A percentile compares a stretch with the other conserved stretches of the same genome.
Evolutionary conservation across 257 asterid genomes (phyloP).

Genomic region (Ehretia macrophylla): DNA sequence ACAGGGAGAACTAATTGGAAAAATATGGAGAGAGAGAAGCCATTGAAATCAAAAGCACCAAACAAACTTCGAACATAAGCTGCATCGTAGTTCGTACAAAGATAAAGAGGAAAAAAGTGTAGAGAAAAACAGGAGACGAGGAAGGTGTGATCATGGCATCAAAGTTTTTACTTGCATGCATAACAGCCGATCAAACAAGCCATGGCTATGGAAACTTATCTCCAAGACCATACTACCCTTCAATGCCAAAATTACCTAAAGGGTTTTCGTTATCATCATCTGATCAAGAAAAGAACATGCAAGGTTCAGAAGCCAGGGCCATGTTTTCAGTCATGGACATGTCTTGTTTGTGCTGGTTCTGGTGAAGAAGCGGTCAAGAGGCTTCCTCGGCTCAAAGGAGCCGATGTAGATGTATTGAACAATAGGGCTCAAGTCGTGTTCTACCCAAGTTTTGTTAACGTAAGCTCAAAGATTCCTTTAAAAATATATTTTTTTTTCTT

Average conservation of each 20-base stretch:
- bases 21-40: neutral
- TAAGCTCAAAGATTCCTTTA: constrained; percentile 21
- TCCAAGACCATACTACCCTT: constrained; percentile 36
- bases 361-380: constrained; percentile 82
- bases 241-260: constrained; percentile 34
- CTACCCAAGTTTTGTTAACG: constrained; percentile 50
- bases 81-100: neutral
- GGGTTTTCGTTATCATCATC: constrained; percentile 12
- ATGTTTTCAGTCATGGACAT: constrained; percentile 64
- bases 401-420: constrained; percentile 71
- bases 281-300: constrained; percentile 38
- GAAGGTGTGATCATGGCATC: constrained; percentile 12
- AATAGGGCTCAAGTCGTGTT: constrained; percentile 63
- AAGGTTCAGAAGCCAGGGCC: constrained; percentile 47
- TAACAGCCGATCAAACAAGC: constrained; percentile 13
- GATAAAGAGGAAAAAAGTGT: neutral
- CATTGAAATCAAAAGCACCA: neutral
- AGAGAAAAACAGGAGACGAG: neutral
- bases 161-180: constrained; percentile 31
- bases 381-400: constrained; percentile 75
- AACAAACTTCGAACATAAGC: neutral
- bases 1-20: no score
- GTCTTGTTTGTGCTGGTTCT: constrained; percentile 86
- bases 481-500: no score
- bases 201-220: constrained; percentile 10